Evolutionary conservation across 2,329 filamentous ascomycete species (phyloP), one percentile per base, ranked within the genome.

Genomic region (Colletotrichum trifolii): DNA sequence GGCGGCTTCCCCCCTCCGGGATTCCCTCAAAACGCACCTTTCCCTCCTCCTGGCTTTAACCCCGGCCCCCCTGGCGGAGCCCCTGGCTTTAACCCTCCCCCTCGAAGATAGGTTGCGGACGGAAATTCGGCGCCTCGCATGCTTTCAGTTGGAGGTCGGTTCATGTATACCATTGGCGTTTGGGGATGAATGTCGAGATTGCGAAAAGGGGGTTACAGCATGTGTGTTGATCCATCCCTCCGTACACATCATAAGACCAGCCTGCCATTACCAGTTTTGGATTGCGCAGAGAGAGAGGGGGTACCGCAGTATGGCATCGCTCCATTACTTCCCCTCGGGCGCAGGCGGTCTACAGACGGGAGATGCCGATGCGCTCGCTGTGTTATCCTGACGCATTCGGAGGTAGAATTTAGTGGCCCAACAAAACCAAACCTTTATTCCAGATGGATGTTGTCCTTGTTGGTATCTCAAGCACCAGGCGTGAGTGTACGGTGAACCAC

Each of bases 21-120:
- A 11, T 82, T 81, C 70, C 79, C 78, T 52, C 73, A 66, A 40
- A 54, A 73, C 58, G 75, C 72, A 47, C 70, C 79, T 69, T 82
- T 83, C 73, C 81, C 82, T 50, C 82, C 84, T 47, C 82, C 83
- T 39, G 84, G 84, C 17, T 86, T 85, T 75, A 81, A 82, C 69
- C 82, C 82, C 12, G 74, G 71, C 60, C 70, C 74, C 55, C 76
- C 77, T 66, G 79, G 81, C 70, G 87, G 87, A 66, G 79, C 89
- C 54, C 90, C 91, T 65, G 91, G 92, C 68, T 95, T 95, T 81
- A 91, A 93, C 79, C 89, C 88, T 67, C 89, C 91, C 64, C 88
- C 89, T 58, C 83, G 87, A 77, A 81, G 85, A 82, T 88, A 82
- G 70, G 56, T 55, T 59, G 64, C 47, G 57, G 55, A 67, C 43